Evolutionary conservation across 2,329 filamentous ascomycete genomes (phyloP).

Genomic region (Escovopsis sp.): DNA sequence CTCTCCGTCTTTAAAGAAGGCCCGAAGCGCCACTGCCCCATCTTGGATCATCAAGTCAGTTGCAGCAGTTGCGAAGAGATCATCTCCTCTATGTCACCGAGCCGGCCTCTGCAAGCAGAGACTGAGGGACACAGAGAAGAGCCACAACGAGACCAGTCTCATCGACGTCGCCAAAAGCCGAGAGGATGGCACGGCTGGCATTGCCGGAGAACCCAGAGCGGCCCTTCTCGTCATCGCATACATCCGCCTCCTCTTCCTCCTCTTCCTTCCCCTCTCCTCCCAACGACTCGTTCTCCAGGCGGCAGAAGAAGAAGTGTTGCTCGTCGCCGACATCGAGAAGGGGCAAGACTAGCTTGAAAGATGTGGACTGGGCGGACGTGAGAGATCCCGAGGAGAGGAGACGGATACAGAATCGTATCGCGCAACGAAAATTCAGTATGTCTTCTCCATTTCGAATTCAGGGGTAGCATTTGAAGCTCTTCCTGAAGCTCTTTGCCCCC

Average conservation of each 20-base stretch:
- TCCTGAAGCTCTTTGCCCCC: too few species aligned
- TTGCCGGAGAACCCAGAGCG: background rate
- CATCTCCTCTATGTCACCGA: too few species aligned
- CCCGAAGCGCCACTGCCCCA: too few species aligned
- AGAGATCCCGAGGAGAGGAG: constrained; percentile 56
- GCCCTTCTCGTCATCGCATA: constrained; percentile 3
- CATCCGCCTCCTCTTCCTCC: constrained; percentile 5
- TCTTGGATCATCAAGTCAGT: too few species aligned
- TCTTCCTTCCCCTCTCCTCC: background rate
- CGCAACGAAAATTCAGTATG: constrained; percentile 64
- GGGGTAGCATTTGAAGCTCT: background rate
- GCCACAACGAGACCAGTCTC: too few species aligned
- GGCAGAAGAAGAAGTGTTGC: constrained; percentile 13
- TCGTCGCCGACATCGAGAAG: constrained; percentile 22
- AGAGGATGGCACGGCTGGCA: background rate
- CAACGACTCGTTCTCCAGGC: too few species aligned
- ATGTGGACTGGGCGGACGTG: constrained; percentile 55
- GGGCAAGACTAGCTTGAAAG: constrained; percentile 27
- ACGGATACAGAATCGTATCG: constrained; percentile 62
- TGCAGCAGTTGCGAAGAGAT: too few species aligned
- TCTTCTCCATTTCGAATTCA: background rate
- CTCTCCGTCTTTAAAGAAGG: too few species aligned
- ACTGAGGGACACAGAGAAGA: too few species aligned
- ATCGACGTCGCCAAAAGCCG: too few species aligned
- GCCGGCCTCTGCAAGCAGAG: too few species aligned